phyloP scores from a whole-genome alignment of 805 yeast genomes.

The Torulaspora gathmanii region DNA sequence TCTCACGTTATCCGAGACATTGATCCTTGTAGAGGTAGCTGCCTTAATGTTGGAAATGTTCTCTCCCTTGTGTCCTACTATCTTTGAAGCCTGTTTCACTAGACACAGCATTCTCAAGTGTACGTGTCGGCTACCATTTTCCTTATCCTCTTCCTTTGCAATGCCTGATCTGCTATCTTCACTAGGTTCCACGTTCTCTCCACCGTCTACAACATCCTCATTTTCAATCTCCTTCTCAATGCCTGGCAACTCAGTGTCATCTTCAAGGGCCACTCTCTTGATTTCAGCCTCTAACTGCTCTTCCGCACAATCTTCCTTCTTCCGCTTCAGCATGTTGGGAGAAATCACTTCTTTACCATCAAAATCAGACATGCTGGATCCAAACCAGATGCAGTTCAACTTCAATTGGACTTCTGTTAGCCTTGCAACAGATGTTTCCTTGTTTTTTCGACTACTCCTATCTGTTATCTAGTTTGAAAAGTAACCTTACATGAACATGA shows the following conservation, averaged over 20 bases:
- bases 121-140: constrained; percentile 48
- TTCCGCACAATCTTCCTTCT: constrained; percentile 54
- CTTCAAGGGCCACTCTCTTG: constrained; percentile 68
- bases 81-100: constrained; percentile 66
- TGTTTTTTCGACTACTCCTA: not conserved
- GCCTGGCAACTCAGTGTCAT: constrained; percentile 48
- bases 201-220: constrained; percentile 10
- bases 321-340: constrained; percentile 50
- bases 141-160: constrained; percentile 30
- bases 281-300: constrained; percentile 46
- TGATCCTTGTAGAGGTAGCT: constrained; percentile 57
- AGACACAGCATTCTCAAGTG: constrained; percentile 70
- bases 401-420: not conserved
- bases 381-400: not conserved
- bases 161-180: constrained; percentile 11
- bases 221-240: constrained; percentile 2
- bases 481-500: not conserved
- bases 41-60: constrained; percentile 60
- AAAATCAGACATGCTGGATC: constrained; percentile 15
- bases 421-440: not conserved
- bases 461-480: not conserved
- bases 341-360: constrained; percentile 16
- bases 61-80: constrained; percentile 82
- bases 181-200: constrained; percentile 1
- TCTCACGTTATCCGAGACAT: constrained; percentile 66